Conservation (phyloP, 1,284 basidiomycete genomes). For the Tylopilus orsonianus region DNA sequence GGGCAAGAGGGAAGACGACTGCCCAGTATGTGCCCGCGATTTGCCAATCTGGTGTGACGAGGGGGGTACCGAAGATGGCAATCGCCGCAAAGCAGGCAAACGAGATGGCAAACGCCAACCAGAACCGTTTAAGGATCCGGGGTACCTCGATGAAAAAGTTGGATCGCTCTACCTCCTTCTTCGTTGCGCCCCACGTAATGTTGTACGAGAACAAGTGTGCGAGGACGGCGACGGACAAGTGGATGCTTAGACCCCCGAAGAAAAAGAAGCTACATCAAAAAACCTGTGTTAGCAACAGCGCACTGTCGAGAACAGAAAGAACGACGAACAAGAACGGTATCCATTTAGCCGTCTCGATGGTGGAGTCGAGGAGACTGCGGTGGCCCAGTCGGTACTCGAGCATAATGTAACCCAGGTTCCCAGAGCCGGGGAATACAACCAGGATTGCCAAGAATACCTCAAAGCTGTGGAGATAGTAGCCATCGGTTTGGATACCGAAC, state of each 20-base stretch:
- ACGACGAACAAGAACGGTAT: conserved; percentile 64
- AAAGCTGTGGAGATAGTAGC: conserved; percentile 70
- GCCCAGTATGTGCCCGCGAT: conserved; percentile 59
- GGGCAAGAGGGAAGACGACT: conserved; percentile 63
- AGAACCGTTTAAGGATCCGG: conserved; percentile 68
- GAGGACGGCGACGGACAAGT: conserved; percentile 69
- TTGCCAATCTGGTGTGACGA: conserved; percentile 47
- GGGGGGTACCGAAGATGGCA: conserved; percentile 37
- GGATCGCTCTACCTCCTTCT: conserved; percentile 76
- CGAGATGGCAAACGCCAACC: conserved; percentile 32
- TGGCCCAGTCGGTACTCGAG: conserved; percentile 77
- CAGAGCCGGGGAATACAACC: conserved; percentile 71
- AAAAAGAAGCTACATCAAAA: conserved; percentile 67
- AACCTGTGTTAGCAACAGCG: background rate
- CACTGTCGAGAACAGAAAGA: background rate
- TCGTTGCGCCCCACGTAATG: conserved; percentile 80
- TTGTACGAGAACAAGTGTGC: conserved; percentile 83
- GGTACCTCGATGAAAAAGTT: conserved; percentile 91
- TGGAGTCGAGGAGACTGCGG: conserved; percentile 43
- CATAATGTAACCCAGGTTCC: conserved; percentile 69
- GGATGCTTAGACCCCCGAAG: conserved; percentile 77
- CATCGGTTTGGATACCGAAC: conserved; percentile 59
- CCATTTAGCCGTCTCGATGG: conserved; percentile 59
- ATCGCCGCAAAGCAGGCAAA: conserved; percentile 40
- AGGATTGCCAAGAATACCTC: conserved; percentile 76